Conservation (phyloP, 1,139 yeast genomes). For the Protomyces arabidopsidicola region DNA sequence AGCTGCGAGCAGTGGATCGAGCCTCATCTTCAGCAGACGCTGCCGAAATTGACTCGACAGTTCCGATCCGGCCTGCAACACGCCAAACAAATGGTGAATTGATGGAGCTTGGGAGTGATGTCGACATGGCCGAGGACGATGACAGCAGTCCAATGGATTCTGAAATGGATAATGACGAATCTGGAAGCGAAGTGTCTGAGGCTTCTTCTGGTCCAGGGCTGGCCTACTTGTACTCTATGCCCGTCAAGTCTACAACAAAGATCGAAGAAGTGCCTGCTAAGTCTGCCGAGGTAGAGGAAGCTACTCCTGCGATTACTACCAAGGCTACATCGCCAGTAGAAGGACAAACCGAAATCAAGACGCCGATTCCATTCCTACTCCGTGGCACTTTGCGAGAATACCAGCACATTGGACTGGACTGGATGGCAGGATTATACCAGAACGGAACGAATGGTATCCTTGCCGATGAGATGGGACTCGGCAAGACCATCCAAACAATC, state of each 20-base stretch:
- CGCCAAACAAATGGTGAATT: slow-evolving; percentile 25
- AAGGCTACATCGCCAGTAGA: neutral
- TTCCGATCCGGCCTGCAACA: slow-evolving; percentile 13
- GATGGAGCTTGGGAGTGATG: neutral
- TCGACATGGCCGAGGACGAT: slow-evolving; percentile 26
- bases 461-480: slow-evolving; percentile 99
- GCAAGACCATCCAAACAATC: slow-evolving; percentile 94
- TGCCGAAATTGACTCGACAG: slow-evolving; percentile 39
- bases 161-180: slow-evolving; percentile 27
- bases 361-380: slow-evolving; percentile 47
- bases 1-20: neutral
- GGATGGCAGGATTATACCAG: slow-evolving; percentile 92
- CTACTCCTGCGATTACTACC: neutral
- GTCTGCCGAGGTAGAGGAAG: neutral
- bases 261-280: neutral
- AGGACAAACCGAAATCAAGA: slow-evolving; percentile 28
- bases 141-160: slow-evolving; percentile 28
- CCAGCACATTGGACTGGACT: slow-evolving; percentile 92
- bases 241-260: neutral
- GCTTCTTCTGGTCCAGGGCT: slow-evolving; percentile 27
- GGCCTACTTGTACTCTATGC: slow-evolving; percentile 21
- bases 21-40: slow-evolving; percentile 18
- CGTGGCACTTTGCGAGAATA: slow-evolving; percentile 84
- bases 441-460: slow-evolving; percentile 92
- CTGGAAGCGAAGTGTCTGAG: slow-evolving; percentile 5